Evolutionary conservation across 306 rosid genomes (phyloP), one percentile per base, ranked within the genome.

Genomic region (Cyclanthera cordifolia): DNA sequence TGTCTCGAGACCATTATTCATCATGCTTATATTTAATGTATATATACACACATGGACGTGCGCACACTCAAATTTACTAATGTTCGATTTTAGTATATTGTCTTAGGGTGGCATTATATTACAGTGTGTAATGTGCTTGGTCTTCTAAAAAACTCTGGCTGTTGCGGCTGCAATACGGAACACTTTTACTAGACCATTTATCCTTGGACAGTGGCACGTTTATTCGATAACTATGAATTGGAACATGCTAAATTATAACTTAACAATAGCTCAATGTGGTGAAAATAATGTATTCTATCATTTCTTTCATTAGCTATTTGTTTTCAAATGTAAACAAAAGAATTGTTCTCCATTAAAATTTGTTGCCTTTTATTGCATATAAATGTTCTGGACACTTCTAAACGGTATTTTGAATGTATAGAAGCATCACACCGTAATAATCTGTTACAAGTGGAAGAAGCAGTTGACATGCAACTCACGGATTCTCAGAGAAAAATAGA

Each of bases 371-470:
- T 32, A 64, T 14, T 17, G 21, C 45, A 43, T 13, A 13, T 64
- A 6, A 41, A 41, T 5, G 10, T 20, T 34, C 34, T 39, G 27
- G 69, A 17, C 37, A 65, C 49, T 51, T 57, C 69, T 63, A 61
- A 61, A 70, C 65, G 66, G 68, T 51, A 73, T 57, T 27, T 63
- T 71, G 65, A 63, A 64, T 57, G 73, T 67, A 17, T 89, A 93
- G 99, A 88, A 74, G 84, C 79, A 75, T 84, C 85, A 63, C 88
- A 93, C 50, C 76, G 80, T 51, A 90, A 86, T 84, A 88, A 83
- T 79, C 78, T 93, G 25, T 55, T 81, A 72, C 91, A 88, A 85
- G 87, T 79, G 83, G 95, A 93, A 85, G 87, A 75, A 80, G 79
- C 80, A 72, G 75, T 83, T 73, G 87, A 82, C 72, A 66, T 74